phyloP scores from a whole-genome alignment of 2,329 filamentous ascomycete genomes.

The Sporothrix euskadiensis region DNA sequence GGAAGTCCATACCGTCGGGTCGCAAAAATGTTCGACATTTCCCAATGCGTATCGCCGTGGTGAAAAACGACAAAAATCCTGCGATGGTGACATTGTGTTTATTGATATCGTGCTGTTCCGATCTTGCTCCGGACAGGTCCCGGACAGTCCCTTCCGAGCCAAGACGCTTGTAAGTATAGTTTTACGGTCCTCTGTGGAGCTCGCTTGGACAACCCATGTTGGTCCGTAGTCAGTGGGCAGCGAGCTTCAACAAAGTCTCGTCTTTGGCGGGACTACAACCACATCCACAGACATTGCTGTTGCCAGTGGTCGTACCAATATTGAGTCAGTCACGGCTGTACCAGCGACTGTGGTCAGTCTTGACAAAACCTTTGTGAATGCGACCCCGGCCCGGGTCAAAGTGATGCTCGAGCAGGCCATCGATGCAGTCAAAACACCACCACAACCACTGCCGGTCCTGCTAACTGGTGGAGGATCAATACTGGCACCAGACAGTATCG shows the following conservation, averaged over 20 bases:
- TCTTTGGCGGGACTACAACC: neutral
- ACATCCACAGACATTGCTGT: neutral
- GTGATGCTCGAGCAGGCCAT: neutral
- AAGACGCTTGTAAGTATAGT: neutral
- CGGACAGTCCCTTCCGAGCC: neutral
- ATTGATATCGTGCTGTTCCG: neutral
- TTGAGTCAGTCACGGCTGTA: neutral
- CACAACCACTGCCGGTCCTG: neutral
- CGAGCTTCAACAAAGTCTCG: neutral
- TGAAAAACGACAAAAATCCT: neutral
- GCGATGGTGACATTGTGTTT: neutral
- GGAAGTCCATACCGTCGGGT: neutral
- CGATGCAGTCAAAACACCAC: neutral
- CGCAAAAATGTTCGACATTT: neutral
- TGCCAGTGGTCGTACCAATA: neutral
- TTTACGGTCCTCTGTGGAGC: no score
- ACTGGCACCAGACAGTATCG: neutral
- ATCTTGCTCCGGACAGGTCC: neutral
- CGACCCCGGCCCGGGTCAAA: neutral
- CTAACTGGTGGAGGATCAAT: neutral
- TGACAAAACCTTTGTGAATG: neutral
- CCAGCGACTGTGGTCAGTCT: neutral
- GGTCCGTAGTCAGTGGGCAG: neutral
- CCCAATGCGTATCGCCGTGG: no score
- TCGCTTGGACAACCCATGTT: neutral